Evolutionary conservation across 495 filamentous ascomycete genomes (phyloP).

Genomic region (Penicillium daleae): DNA sequence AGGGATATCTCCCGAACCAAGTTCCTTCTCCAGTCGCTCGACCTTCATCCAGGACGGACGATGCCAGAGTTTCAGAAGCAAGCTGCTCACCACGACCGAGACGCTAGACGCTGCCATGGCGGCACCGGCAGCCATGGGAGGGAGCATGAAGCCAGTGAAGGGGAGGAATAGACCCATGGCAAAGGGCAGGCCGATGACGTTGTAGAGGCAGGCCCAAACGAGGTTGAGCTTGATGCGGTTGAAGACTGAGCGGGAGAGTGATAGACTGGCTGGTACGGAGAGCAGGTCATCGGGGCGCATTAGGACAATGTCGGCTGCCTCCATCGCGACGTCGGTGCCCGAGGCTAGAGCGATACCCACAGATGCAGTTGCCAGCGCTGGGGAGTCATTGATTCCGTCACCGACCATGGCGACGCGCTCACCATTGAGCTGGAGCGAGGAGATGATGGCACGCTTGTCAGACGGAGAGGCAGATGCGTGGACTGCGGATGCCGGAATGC

Average conservation of each 20-base stretch:
- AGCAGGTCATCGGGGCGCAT: conserved; percentile 93
- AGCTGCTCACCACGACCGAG: conserved; percentile 81
- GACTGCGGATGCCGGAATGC: conserved; percentile 74
- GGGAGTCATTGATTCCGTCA: conserved; percentile 98
- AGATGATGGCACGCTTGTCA: conserved; percentile 85
- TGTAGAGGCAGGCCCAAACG: conserved; percentile 90
- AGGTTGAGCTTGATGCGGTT: conserved; percentile 92
- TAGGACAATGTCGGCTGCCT: conserved; percentile 93
- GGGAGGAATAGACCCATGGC: conserved; percentile 94
- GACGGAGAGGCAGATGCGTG: conserved; percentile 83
- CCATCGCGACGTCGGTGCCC: conserved; percentile 97
- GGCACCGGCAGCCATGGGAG: conserved; percentile 91
- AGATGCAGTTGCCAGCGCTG: conserved; percentile 88
- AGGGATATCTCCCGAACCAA: conserved; percentile 24
- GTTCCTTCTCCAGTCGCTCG: conserved; percentile 60
- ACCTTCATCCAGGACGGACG: conserved; percentile 89
- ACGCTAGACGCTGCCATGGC: conserved; percentile 94
- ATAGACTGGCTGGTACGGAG: conserved; percentile 82
- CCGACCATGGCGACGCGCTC: conserved; percentile 94
- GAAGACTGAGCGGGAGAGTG: conserved; percentile 86
- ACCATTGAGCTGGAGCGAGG: conserved; percentile 69
- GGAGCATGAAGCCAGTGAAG: conserved; percentile 82
- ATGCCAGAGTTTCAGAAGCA: conserved; percentile 86
- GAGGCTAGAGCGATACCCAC: conserved; percentile 91
- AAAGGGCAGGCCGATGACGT: conserved; percentile 88